Evolutionary conservation across 2,329 filamentous ascomycete species (phyloP).

Genomic region (Teratosphaeria pseudoeucalypti): DNA sequence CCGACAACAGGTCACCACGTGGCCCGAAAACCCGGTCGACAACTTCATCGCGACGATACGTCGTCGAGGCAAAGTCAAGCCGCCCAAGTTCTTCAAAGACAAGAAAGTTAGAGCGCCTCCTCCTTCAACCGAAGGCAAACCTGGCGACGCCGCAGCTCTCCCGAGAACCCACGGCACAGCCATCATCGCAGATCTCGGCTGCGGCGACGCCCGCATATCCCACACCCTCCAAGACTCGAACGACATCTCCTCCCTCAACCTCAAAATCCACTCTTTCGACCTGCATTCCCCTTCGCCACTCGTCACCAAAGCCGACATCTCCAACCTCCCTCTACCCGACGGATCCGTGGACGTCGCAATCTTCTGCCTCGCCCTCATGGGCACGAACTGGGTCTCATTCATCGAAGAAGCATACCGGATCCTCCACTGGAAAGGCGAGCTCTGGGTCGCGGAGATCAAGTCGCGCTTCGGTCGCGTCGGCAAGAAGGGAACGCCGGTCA

Average conservation of each 20-base stretch:
- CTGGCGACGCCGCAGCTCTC: conserved; percentile 36
- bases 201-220: conserved; percentile 79
- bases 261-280: conserved; percentile 77
- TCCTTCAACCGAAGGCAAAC: conserved; percentile 9
- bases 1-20: conserved; percentile 85
- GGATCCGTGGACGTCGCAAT: conserved; percentile 75
- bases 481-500: conserved; percentile 40
- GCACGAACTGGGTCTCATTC: conserved; percentile 96
- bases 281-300: conserved; percentile 65
- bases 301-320: conserved; percentile 83
- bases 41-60: conserved; percentile 66
- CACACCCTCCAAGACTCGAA: conserved; percentile 47
- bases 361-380: conserved; percentile 96
- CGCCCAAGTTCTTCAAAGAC: conserved; percentile 17
- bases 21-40: conserved; percentile 94
- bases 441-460: conserved; percentile 97
- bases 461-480: conserved; percentile 64
- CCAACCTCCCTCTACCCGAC: conserved; percentile 65
- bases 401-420: conserved; percentile 91
- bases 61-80: conserved; percentile 48
- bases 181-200: conserved; percentile 83
- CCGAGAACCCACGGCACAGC: conserved; percentile 63
- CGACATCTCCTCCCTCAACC: conserved; percentile 54
- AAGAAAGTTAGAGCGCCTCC: conserved; percentile 31
- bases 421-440: conserved; percentile 84